Evolutionary conservation across 192 early-diverging fungal species (phyloP).

Genomic region (Paraglomus brasilianum): DNA sequence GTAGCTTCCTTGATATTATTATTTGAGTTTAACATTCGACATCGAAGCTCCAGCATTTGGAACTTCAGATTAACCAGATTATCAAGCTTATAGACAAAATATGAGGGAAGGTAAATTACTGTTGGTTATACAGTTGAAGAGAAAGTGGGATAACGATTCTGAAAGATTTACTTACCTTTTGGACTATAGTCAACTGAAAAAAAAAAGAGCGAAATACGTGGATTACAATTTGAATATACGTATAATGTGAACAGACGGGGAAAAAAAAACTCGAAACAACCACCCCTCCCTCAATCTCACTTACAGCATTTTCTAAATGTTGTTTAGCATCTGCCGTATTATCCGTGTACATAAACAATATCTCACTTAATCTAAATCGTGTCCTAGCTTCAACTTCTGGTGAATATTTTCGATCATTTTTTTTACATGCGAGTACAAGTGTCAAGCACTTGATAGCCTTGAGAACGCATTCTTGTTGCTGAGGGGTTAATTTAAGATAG

Average conservation of each 20-base stretch:
- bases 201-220: background rate
- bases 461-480: constrained; percentile 36
- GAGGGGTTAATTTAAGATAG: constrained; percentile 18
- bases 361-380: constrained; percentile 39
- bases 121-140: background rate
- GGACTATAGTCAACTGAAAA: constrained; percentile 12
- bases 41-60: constrained; percentile 28
- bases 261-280: background rate
- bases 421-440: constrained; percentile 34
- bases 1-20: constrained; percentile 26
- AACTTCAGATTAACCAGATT: constrained; percentile 22
- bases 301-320: constrained; percentile 26
- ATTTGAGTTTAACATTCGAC: constrained; percentile 19
- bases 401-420: constrained; percentile 32
- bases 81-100: constrained; percentile 18
- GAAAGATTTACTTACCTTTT: constrained; percentile 24
- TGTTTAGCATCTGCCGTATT: constrained; percentile 32
- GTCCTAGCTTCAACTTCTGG: constrained; percentile 33
- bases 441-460: constrained; percentile 42
- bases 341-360: constrained; percentile 44
- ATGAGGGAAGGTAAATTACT: background rate
- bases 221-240: too few species aligned
- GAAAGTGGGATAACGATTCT: too few species aligned
- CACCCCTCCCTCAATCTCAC: background rate
- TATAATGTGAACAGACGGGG: too few species aligned